Evolutionary conservation across 2,329 filamentous ascomycete species (phyloP).

Genomic region (Cytospora schulzeri): DNA sequence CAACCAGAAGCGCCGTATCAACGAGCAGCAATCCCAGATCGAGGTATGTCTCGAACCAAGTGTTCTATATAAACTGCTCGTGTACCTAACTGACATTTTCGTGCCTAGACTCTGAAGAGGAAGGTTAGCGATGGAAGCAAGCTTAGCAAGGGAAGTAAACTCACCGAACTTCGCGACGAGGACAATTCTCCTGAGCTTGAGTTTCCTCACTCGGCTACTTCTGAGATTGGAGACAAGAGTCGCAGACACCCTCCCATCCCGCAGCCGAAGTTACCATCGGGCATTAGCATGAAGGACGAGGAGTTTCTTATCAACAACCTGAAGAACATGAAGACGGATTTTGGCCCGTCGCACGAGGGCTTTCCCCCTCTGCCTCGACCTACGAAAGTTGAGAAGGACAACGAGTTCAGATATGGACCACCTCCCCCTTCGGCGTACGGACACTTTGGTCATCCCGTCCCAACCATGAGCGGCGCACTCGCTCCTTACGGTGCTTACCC

Average conservation of each 20-base stretch:
- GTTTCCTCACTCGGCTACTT: constrained; percentile 17
- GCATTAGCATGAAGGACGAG: constrained; percentile 20
- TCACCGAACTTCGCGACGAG: constrained; percentile 3
- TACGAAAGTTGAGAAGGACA: constrained; percentile 11
- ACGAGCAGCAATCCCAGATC: constrained; percentile 26
- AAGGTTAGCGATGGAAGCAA: constrained; percentile 18
- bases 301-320: constrained; percentile 25
- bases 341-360: background rate
- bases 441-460: constrained; percentile 1
- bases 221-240: constrained; percentile 6
- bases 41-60: constrained; percentile 12
- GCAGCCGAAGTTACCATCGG: constrained; percentile 10
- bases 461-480: background rate
- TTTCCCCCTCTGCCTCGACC: background rate
- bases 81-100: background rate
- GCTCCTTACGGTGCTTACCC: constrained; percentile 18
- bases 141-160: background rate
- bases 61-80: rapidly evolving
- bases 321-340: constrained; percentile 11
- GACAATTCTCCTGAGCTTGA: constrained; percentile 9
- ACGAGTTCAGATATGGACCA: constrained; percentile 3
- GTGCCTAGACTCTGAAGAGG: constrained; percentile 20
- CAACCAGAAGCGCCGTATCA: constrained; percentile 28
- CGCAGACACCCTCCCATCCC: constrained; percentile 3
- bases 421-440: constrained; percentile 7